A percentile compares a stretch with the other conserved stretches of the same genome.
phyloP scores from a whole-genome alignment of 1,284 basidiomycete species.

The Abortiporus biennis region DNA sequence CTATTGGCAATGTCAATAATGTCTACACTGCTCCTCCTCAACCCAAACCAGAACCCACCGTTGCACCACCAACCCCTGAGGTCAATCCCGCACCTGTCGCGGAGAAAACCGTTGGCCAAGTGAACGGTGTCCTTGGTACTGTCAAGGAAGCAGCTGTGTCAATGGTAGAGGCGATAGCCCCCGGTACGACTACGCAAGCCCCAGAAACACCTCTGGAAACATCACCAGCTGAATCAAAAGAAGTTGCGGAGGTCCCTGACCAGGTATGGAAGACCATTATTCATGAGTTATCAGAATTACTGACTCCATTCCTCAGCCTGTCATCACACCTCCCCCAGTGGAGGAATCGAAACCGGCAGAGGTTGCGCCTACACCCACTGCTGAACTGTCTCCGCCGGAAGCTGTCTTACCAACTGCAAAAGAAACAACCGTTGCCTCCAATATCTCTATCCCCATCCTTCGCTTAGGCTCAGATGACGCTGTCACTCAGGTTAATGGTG shows the following conservation, averaged over 20 bases:
- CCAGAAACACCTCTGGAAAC: conserved; percentile 15
- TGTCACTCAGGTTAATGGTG: neutral
- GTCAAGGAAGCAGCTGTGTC: conserved; percentile 19
- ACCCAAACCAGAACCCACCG: conserved; percentile 11
- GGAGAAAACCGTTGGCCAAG: conserved; percentile 9
- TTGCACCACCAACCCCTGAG: conserved; percentile 9
- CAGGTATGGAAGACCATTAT: no score
- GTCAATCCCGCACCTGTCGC: conserved; percentile 4
- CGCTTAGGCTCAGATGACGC: conserved; percentile 6
- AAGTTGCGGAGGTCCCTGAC: neutral
- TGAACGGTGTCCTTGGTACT: conserved; percentile 15
- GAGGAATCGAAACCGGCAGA: conserved; percentile 6
- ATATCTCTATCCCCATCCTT: conserved; percentile 13
- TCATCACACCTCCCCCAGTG: neutral
- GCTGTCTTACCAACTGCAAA: conserved; percentile 9
- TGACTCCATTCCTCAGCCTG: neutral
- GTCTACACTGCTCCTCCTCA: conserved; percentile 57
- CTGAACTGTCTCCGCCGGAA: conserved; percentile 7
- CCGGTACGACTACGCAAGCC: conserved; percentile 17
- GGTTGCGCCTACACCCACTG: conserved; percentile 1
- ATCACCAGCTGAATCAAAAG: neutral
- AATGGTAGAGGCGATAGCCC: conserved; percentile 22
- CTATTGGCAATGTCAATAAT: conserved; percentile 67
- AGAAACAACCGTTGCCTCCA: conserved; percentile 5
- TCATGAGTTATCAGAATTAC: no score